phyloP scores from a whole-genome alignment of 495 filamentous ascomycete species.

The Geoglossum glabrum region DNA sequence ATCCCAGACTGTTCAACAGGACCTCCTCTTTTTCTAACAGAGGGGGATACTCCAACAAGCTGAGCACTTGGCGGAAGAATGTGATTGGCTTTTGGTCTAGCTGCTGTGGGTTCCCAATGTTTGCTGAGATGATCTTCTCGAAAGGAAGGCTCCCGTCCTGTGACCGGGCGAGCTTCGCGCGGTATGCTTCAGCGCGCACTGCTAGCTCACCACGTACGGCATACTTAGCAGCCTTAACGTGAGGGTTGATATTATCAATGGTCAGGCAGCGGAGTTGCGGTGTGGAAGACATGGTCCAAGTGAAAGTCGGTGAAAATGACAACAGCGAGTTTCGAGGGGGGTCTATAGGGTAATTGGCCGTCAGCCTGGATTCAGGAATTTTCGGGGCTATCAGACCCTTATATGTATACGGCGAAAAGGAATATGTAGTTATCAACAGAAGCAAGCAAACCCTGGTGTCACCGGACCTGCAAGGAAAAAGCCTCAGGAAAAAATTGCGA shows the following conservation, averaged over 20 bases:
- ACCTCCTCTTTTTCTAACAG: constrained; percentile 61
- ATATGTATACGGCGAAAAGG: neutral
- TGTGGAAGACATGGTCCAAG: constrained; percentile 30
- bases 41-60: constrained; percentile 73
- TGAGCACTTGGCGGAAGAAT: constrained; percentile 94
- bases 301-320: neutral
- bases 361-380: neutral
- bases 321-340: neutral
- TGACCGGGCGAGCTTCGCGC: constrained; percentile 34
- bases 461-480: neutral
- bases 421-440: constrained; percentile 1
- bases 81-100: constrained; percentile 97
- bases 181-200: constrained; percentile 73
- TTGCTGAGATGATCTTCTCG: constrained; percentile 76
- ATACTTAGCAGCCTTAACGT: constrained; percentile 72
- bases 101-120: constrained; percentile 98
- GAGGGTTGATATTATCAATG: constrained; percentile 77
- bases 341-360: neutral
- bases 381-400: neutral
- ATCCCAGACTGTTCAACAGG: constrained; percentile 44
- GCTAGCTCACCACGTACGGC: constrained; percentile 93
- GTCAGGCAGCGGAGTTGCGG: constrained; percentile 39
- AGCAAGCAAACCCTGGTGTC: neutral
- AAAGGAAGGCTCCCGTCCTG: constrained; percentile 43
- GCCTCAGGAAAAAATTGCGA: neutral